Conservation (phyloP, 345 rosid genomes). For the Moricandia arvensis region DNA sequence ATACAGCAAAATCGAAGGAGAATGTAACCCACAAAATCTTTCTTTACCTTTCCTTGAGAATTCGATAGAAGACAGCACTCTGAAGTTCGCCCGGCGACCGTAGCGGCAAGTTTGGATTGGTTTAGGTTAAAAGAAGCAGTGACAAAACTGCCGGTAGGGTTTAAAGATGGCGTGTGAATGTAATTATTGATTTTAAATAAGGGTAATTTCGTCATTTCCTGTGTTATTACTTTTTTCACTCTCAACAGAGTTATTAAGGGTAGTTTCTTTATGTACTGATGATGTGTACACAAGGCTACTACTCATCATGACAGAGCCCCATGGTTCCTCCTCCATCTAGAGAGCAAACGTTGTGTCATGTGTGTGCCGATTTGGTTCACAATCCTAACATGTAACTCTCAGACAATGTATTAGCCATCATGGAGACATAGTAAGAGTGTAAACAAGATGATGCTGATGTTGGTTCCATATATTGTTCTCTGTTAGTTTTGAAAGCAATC, state of each 20-base stretch:
- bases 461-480: slow-evolving; percentile 10
- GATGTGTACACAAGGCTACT: too few relatives aligned
- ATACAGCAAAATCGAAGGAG: background rate
- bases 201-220: slow-evolving; percentile 21
- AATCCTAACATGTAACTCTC: slow-evolving; percentile 20
- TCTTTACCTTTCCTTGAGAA: slow-evolving; percentile 21
- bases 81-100: slow-evolving; percentile 27
- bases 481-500: background rate
- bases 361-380: slow-evolving; percentile 4
- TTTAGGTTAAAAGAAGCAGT: slow-evolving; percentile 7
- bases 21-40: background rate
- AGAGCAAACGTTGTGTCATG: too few relatives aligned
- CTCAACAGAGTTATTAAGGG: background rate
- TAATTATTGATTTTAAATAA: background rate
- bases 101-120: slow-evolving; percentile 21
- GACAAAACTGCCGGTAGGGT: slow-evolving; percentile 33
- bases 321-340: too few relatives aligned
- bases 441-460: background rate
- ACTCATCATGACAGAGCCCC: too few relatives aligned
- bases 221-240: background rate
- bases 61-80: background rate
- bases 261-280: background rate
- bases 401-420: slow-evolving; percentile 6
- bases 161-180: slow-evolving; percentile 28
- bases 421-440: slow-evolving; percentile 16